These are phyloP conservation scores for Ceriops zippeliana DNA, from an alignment of 345 rosid genomes.

Conservation along the genomic window DNA sequence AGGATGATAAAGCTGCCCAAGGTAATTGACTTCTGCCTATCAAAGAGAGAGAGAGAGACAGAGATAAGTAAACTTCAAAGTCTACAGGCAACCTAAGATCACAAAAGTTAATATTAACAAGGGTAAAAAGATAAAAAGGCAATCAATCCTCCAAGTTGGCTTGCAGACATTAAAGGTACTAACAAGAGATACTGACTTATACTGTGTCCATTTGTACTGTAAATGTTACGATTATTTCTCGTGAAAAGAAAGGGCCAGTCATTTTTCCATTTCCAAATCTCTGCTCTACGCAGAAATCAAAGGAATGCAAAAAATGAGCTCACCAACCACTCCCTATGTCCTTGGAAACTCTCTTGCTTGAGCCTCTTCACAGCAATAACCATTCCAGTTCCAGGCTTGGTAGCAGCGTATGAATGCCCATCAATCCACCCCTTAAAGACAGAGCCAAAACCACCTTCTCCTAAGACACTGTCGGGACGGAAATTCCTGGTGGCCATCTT, in stretches of 20 bases:
- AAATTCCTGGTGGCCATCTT: slow-evolving; percentile 79
- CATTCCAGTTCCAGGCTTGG: slow-evolving; percentile 80
- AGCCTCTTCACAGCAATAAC: slow-evolving; percentile 90
- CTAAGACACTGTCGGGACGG: slow-evolving; percentile 87
- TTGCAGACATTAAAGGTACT: background rate
- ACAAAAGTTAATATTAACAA: background rate
- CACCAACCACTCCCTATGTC: slow-evolving; percentile 98
- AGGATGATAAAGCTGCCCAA: slow-evolving; percentile 80
- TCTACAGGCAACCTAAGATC: background rate
- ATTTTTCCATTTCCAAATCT: background rate
- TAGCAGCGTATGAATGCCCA: slow-evolving; percentile 55
- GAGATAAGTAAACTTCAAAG: slow-evolving; percentile 1
- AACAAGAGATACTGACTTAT: background rate
- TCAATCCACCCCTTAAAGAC: slow-evolving; percentile 98
- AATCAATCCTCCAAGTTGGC: background rate
- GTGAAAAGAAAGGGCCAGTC: background rate
- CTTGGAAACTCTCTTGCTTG: slow-evolving; percentile 85
- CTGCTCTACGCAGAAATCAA: background rate
- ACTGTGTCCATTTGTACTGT: background rate
- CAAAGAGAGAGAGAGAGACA: slow-evolving; percentile 1
- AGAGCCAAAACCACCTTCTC: slow-evolving; percentile 97
- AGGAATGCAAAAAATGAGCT: slow-evolving; percentile 28
- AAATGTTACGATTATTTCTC: background rate
- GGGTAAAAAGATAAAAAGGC: background rate
- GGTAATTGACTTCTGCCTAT: slow-evolving; percentile 83